These are phyloP conservation scores for Raphanus hybrid DNA, from an alignment of 441 rosid species.

Conservation along the genomic window DNA sequence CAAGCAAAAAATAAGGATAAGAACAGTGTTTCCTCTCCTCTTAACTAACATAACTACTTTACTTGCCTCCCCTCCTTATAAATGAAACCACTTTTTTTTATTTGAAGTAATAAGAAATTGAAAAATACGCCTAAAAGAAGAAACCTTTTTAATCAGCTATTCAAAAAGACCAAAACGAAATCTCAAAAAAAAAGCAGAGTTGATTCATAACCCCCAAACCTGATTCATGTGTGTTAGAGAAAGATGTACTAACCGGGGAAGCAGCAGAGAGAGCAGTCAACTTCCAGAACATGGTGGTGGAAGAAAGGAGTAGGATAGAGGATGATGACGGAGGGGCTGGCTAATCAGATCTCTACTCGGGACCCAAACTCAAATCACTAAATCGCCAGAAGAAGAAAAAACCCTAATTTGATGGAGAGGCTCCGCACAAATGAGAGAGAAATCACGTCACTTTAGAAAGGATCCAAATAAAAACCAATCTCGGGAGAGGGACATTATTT, in stretches of 20 bases:
- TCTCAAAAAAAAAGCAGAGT: conserved; percentile 15
- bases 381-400: conserved; percentile 40
- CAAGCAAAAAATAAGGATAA: neutral
- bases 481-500: neutral
- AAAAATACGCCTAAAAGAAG: neutral
- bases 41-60: too few relatives aligned
- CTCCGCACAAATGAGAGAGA: conserved; percentile 33
- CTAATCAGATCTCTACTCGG: conserved; percentile 53
- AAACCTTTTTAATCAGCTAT: conserved; percentile 1
- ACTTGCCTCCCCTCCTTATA: too few relatives aligned
- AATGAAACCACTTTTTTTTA: too few relatives aligned
- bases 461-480: conserved; percentile 27
- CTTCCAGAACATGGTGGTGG: conserved; percentile 82
- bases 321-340: conserved; percentile 24
- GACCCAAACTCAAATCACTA: conserved; percentile 40
- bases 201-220: conserved; percentile 8
- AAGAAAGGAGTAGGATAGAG: conserved; percentile 11
- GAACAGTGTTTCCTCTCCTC: neutral
- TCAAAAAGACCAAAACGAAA: conserved; percentile 19
- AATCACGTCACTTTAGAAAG: conserved; percentile 41
- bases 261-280: conserved; percentile 81
- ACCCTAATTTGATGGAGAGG: conserved; percentile 41
- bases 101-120: too few relatives aligned
- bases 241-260: conserved; percentile 67
- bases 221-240: conserved; percentile 16